Base-by-base conservation (phyloP, 495 filamentous ascomycete species). In the Xylaria castorea region DNA sequence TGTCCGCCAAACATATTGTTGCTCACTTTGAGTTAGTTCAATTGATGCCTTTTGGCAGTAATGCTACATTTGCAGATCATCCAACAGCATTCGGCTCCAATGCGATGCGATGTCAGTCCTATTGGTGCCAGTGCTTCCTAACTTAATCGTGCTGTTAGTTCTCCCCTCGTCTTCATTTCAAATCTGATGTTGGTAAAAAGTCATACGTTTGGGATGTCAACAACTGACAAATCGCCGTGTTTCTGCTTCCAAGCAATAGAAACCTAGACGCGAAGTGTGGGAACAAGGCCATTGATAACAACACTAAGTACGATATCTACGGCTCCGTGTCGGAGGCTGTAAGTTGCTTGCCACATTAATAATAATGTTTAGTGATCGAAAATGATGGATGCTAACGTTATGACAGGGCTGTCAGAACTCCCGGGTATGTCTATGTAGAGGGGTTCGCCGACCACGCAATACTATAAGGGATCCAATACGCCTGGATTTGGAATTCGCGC, bases 381-480 rank as follows among this genome's bases (percentile, higher is more conserved):
- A 11, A 38, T 60, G 11, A 55, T 55, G 25, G 12, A 3, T 57
- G 27, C 7, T 66, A 22, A 48, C 62, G 44, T 22, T 30, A 50
- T 27, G 16, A 20, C 64, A 27, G 64, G 64, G 27, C 30, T 67
- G 44, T 6, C 18, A 34, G 64, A 67, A 20, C 27, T 67, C n/a
- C 64, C 12, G 64, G 46, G 42, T 14, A 51, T 67, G 65, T 34
- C 65, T 22, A 53, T 67, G 44, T 53, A 55, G 53, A 4, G 36
- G 38, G 38, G 11, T 40, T 61, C 9, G 9, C 34, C 12, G 9
- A 38, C 20, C 4, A 7, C 25, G 16, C 51, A 2, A 16, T n/a
- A 18, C 8, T 30, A 53, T 2, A 8, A 8, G 25, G 64, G 20
- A 67, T 48, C 34, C 53, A 30, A 5, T 57, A 16, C 14, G 22